Percentiles rank a stretch among this genome's conserved stretches.
Evolutionary conservation across 495 filamentous ascomycete genomes (phyloP).

Genomic region (Hyaloscypha hepaticicola): DNA sequence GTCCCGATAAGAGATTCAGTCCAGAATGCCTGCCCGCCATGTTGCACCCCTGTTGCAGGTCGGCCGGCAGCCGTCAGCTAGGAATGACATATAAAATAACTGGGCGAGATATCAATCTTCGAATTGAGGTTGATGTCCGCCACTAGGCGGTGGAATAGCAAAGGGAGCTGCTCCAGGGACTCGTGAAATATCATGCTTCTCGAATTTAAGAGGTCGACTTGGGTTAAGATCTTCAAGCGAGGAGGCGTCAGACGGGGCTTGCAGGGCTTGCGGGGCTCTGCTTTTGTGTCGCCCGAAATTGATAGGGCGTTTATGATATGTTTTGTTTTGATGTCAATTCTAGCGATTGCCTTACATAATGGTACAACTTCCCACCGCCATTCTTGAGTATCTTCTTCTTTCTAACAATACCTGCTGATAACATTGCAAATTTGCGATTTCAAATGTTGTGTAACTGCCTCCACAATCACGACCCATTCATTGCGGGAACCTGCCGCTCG

Average conservation of each 20-base stretch:
- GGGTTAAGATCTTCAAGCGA: slow-evolving; percentile 4
- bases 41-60: not conserved
- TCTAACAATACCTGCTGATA: not conserved
- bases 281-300: not conserved
- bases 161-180: not conserved
- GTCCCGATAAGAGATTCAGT: slow-evolving; percentile 8
- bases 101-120: not conserved
- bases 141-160: not conserved
- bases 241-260: slow-evolving; percentile 2
- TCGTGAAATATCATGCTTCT: not conserved
- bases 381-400: not conserved
- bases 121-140: not conserved
- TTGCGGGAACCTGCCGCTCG: not conserved
- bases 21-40: not conserved
- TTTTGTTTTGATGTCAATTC: slow-evolving; percentile 9
- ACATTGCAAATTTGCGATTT: not conserved
- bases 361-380: not conserved
- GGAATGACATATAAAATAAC: not conserved
- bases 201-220: not conserved
- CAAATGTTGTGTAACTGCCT: not conserved
- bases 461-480: not conserved
- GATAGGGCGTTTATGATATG: slow-evolving; percentile 3
- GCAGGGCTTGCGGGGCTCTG: not conserved
- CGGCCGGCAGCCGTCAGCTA: not conserved
- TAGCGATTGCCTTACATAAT: slow-evolving; percentile 19